These are phyloP conservation scores for Karstenula rhodostoma DNA, from an alignment of 2,329 filamentous ascomycete genomes.

Conservation along the genomic window DNA sequence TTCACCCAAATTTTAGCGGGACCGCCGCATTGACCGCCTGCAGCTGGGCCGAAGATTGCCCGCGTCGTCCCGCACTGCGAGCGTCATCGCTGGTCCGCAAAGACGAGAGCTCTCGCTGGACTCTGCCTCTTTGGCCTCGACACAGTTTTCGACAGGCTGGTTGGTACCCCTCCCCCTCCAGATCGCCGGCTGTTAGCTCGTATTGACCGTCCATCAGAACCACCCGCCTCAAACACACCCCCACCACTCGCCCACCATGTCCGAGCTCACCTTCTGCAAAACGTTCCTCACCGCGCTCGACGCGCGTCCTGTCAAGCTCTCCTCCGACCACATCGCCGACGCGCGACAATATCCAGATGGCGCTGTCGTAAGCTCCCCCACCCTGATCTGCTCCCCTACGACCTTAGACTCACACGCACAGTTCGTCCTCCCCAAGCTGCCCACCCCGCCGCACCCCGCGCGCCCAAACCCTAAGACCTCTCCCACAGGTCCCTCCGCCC, in stretches of 20 bases:
- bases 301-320: conserved; percentile 78
- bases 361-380: conserved; percentile 69
- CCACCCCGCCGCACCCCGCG: conserved; percentile 62
- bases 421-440: conserved; percentile 77
- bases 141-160: not conserved
- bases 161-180: no score
- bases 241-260: conserved; percentile 35
- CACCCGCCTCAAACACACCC: not conserved
- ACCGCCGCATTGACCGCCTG: conserved; percentile 2
- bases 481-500: conserved; percentile 48
- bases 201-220: conserved; percentile 1
- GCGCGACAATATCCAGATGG: conserved; percentile 78
- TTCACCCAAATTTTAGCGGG: conserved; percentile 13
- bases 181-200: no score
- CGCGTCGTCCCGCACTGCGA: not conserved
- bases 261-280: conserved; percentile 84
- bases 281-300: conserved; percentile 83
- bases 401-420: conserved; percentile 48
- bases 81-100: conserved; percentile 7
- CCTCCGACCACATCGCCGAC: conserved; percentile 90
- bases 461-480: conserved; percentile 53
- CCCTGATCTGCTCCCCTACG: conserved; percentile 25
- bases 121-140: not conserved
- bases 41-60: conserved; percentile 1
- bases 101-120: not conserved